Percentiles rank a stretch among this genome's conserved stretches.
Evolutionary conservation across 2,329 filamentous ascomycete species (phyloP).

Genomic region (Leptographium radiaticola): DNA sequence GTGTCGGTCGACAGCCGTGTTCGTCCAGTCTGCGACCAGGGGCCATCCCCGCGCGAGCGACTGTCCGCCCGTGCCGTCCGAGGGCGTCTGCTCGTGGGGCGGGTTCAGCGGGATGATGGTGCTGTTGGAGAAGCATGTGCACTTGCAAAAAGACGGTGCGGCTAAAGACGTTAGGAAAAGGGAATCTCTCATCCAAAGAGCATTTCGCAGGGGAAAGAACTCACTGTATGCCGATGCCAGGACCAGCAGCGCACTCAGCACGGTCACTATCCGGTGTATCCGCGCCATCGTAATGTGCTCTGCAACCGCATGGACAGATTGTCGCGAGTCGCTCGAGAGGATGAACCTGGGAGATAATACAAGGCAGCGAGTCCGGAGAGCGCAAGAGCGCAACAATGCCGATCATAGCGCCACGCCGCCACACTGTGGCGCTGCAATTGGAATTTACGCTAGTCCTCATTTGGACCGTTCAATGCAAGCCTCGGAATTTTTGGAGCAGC

Average conservation of each 20-base stretch:
- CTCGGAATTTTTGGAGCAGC: neutral
- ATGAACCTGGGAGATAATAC: too few relatives aligned
- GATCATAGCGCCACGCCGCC: neutral
- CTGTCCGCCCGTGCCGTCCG: conserved; percentile 13
- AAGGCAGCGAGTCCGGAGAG: too few relatives aligned
- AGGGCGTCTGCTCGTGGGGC: conserved; percentile 19
- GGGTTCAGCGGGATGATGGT: conserved; percentile 51
- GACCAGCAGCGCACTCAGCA: conserved; percentile 21
- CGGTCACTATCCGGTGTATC: conserved; percentile 22
- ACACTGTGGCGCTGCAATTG: neutral
- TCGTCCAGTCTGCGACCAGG: conserved; percentile 6
- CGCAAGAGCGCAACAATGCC: too few relatives aligned
- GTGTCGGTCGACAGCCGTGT: too few relatives aligned
- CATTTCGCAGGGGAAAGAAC: conserved; percentile 9
- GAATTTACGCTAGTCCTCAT: neutral
- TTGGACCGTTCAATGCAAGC: neutral
- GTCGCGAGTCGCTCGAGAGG: too few relatives aligned
- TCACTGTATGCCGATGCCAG: conserved; percentile 27
- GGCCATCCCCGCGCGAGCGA: conserved; percentile 8
- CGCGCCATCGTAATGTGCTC: conserved; percentile 22
- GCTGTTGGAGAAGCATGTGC: conserved; percentile 57
- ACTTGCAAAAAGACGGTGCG: conserved; percentile 55
- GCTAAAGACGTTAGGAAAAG: conserved; percentile 23
- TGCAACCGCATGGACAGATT: neutral
- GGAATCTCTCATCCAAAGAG: neutral